These are phyloP conservation scores for Scleromitrula shiraiana DNA, from an alignment of 2,329 filamentous ascomycete species.

Conservation along the genomic window DNA sequence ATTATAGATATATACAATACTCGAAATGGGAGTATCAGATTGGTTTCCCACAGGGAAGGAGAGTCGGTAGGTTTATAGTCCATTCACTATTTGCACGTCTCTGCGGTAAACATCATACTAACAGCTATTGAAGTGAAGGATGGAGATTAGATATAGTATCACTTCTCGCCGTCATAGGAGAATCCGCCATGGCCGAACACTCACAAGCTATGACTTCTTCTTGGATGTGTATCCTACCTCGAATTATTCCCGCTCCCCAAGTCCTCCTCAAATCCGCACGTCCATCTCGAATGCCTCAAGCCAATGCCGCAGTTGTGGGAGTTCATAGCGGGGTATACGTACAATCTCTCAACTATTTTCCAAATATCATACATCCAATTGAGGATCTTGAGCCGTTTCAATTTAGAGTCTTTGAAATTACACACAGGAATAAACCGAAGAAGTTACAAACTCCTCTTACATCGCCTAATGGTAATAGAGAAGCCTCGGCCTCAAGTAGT, in stretches of 20 bases:
- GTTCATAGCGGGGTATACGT: constrained; percentile 48
- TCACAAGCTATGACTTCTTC: constrained; percentile 52
- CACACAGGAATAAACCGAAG: constrained; percentile 29
- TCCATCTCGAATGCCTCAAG: constrained; percentile 47
- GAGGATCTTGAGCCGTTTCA: constrained; percentile 40
- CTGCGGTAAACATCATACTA: background rate
- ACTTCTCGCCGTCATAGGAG: constrained; percentile 54
- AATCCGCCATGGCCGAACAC: constrained; percentile 50
- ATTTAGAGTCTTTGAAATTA: constrained; percentile 43
- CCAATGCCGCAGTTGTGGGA: constrained; percentile 47
- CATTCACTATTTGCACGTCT: background rate
- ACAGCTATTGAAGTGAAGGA: constrained; percentile 20
- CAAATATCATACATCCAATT: constrained; percentile 51
- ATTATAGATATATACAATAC: background rate
- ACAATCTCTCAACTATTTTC: constrained; percentile 51
- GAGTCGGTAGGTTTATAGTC: constrained; percentile 4
- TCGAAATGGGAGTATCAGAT: constrained; percentile 18
- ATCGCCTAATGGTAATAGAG: background rate
- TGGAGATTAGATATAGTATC: constrained; percentile 56
- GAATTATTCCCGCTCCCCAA: constrained; percentile 55
- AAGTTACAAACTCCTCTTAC: background rate
- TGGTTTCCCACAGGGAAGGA: constrained; percentile 9
- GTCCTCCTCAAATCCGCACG: constrained; percentile 50
- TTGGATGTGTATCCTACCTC: constrained; percentile 47
- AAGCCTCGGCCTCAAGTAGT: constrained; percentile 1